phyloP scores from a whole-genome alignment of 1,139 yeast species.

The Candida dubliniensis region DNA sequence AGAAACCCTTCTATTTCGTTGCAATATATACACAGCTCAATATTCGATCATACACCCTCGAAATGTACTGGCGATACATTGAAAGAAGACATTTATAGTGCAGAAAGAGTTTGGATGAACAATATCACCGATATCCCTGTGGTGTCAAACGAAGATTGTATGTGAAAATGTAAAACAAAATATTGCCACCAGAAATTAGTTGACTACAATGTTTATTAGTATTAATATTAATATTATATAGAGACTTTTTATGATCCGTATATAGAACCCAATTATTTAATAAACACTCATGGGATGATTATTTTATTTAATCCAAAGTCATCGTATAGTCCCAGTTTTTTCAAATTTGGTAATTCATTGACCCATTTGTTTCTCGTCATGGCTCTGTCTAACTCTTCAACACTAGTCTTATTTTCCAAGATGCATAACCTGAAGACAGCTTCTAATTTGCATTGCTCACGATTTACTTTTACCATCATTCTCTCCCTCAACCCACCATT shows the following conservation, averaged over 20 bases:
- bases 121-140: conserved; percentile 33
- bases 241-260: neutral
- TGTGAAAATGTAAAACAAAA: neutral
- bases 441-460: conserved; percentile 46
- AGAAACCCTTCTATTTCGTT: conserved; percentile 35
- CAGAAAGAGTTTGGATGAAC: conserved; percentile 17
- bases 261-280: neutral
- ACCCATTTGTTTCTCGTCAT: conserved; percentile 38
- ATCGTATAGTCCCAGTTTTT: conserved; percentile 31
- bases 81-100: conserved; percentile 4
- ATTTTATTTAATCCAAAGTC: conserved; percentile 20
- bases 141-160: neutral
- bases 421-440: conserved; percentile 48
- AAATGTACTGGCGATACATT: conserved; percentile 1
- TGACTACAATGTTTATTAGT: too few relatives aligned
- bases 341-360: conserved; percentile 25
- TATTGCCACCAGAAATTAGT: too few relatives aligned
- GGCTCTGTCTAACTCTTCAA: conserved; percentile 38
- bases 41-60: conserved; percentile 23
- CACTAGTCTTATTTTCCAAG: conserved; percentile 38
- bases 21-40: conserved; percentile 37
- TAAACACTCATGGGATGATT: neutral
- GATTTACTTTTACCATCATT: conserved; percentile 39
- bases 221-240: neutral
- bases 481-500: conserved; percentile 55